Base-by-base conservation (phyloP, 192 early-diverging fungal genomes). In the Gaertneriomyces semiglobifer region DNA sequence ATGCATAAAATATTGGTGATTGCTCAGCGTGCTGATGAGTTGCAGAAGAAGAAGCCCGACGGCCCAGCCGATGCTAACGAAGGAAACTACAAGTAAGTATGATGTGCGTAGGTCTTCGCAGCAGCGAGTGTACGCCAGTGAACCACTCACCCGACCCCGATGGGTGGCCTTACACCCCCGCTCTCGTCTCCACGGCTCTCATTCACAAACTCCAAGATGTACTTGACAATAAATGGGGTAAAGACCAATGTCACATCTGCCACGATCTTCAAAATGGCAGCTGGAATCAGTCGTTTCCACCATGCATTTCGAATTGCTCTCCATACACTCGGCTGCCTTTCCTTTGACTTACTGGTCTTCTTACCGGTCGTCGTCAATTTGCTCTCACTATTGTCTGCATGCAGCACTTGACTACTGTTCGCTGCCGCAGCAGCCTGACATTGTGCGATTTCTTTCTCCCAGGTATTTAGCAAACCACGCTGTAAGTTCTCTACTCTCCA, bases 151-250 rank as follows among this genome's bases (percentile, higher is more conserved):
- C 25, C 25, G 25, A 33, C 25, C 50, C 33, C 53, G 47, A 54
- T 6, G 52, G 41, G 11, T 53, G 46, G 20, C 62, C 61, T 50
- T 12, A 2, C 48, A 50, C 48, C 48, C 0, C 48, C 48, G 18
- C 12, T 1, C 51, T 18, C 53, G 40, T 5, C 10, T 19, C 63
- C 59, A 44, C 57, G 43, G 44, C 69, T 71, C 4, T 66, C 42
- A 20, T 59, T 19, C 14, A 77, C 61, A 64, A 65, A 84, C 7
- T 45, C 10, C 16, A 84, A 57, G 16, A 81, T 50, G 19, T 62
- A 64, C 68, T 81, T 73, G 45, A 84, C 55, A 4, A 84, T 10
- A 44, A 81, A 75, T 2, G 82, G 82, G 11, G 79, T 72, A 52
- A 72, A 63, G 39, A 73, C 60, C 43, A 44, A 67, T 6, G 66